phyloP scores from a whole-genome alignment of 2,329 filamentous ascomycete species.

The Botrytis galanthina region DNA sequence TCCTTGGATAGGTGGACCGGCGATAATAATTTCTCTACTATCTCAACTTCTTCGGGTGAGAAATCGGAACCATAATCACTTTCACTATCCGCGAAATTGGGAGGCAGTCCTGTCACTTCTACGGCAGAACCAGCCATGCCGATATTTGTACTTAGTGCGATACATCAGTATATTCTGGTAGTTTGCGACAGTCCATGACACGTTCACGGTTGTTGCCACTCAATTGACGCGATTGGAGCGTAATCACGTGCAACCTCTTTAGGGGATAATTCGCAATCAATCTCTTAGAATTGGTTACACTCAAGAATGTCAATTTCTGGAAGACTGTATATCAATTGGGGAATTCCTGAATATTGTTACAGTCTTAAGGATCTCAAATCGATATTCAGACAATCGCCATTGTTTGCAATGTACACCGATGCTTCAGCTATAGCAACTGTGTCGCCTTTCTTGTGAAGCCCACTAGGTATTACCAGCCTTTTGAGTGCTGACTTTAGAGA shows the following conservation, averaged over 20 bases:
- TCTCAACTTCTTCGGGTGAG: conserved; percentile 53
- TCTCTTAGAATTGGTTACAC: background rate
- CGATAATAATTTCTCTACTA: conserved; percentile 50
- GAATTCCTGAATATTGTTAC: background rate
- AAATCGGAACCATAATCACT: conserved; percentile 67
- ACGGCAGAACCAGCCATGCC: conserved; percentile 33
- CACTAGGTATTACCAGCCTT: background rate
- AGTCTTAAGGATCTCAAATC: background rate
- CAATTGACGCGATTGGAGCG: background rate
- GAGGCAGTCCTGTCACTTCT: background rate
- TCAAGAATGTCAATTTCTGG: background rate
- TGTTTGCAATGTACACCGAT: background rate
- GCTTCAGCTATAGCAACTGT: background rate
- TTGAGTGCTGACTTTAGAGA: background rate
- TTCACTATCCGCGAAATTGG: conserved; percentile 42
- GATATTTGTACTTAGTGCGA: conserved; percentile 14
- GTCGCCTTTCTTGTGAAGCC: background rate
- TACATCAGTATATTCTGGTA: conserved; percentile 21
- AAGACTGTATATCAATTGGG: background rate
- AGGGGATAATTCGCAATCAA: background rate
- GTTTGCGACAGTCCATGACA: background rate
- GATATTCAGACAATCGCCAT: background rate
- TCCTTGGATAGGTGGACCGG: conserved; percentile 44
- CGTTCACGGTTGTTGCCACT: background rate
- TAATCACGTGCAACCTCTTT: background rate